Evolutionary conservation across 140 eudicot genomes (phyloP).

Genomic region (Senecio squalidus): DNA sequence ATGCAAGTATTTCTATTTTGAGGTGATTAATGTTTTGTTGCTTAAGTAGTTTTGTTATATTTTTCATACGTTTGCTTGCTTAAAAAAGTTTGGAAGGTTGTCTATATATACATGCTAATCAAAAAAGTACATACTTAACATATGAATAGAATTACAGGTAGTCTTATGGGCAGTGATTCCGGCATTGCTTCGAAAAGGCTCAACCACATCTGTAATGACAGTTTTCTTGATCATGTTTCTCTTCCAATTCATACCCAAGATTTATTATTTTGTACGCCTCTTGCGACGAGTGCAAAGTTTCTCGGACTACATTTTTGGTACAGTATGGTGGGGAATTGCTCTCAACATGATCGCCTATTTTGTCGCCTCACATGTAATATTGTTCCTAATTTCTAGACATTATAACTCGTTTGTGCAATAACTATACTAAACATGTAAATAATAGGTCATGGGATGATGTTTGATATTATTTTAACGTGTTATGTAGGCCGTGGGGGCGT

Average conservation of each 20-base stretch:
- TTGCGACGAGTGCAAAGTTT: constrained; percentile 72
- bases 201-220: constrained; percentile 52
- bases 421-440: not conserved
- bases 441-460: not conserved
- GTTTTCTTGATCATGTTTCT: constrained; percentile 53
- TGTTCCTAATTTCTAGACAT: not conserved
- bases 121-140: too few species aligned
- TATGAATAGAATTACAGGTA: constrained; percentile 56
- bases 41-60: too few species aligned
- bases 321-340: constrained; percentile 92
- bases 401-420: not conserved
- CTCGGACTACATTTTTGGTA: constrained; percentile 73
- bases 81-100: too few species aligned
- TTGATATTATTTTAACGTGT: not conserved
- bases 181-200: constrained; percentile 45
- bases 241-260: constrained; percentile 73
- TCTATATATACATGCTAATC: too few species aligned
- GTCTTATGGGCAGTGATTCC: constrained; percentile 80
- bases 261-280: constrained; percentile 61
- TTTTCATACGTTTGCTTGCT: too few species aligned
- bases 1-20: too few species aligned
- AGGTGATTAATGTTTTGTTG: too few species aligned
- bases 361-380: constrained; percentile 75
- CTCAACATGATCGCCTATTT: constrained; percentile 79
- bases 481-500: constrained; percentile 85